Evolutionary conservation across 371 early-diverging fungal species (phyloP).

Genomic region (Circinella umbellata): DNA sequence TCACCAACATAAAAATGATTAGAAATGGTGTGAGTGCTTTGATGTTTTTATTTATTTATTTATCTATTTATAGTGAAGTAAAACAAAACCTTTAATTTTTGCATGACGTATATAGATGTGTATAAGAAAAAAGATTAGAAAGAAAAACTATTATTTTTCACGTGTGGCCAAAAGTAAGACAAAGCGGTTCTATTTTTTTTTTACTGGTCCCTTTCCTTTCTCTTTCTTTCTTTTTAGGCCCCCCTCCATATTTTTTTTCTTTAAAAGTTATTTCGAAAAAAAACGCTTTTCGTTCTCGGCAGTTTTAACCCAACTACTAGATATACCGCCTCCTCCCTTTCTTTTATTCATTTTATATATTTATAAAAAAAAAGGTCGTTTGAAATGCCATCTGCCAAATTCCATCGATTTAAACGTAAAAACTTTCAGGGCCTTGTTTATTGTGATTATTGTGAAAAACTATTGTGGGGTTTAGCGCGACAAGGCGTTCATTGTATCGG

Average conservation of each 20-base stretch:
- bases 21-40: not conserved
- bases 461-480: constrained; percentile 62
- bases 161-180: constrained; percentile 2
- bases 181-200: not conserved
- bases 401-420: constrained; percentile 51
- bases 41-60: not conserved
- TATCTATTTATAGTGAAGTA: not conserved
- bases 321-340: no score
- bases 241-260: not conserved
- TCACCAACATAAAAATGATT: no score
- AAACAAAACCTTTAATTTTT: not conserved
- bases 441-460: constrained; percentile 62
- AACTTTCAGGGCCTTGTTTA: constrained; percentile 61
- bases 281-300: not conserved
- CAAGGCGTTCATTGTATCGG: constrained; percentile 62
- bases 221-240: not conserved
- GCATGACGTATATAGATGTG: not conserved
- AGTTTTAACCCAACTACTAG: not conserved
- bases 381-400: constrained; percentile 32
- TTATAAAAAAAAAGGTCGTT: no score
- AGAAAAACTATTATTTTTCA: constrained; percentile 6
- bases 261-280: no score
- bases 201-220: not conserved
- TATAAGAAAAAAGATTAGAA: not conserved
- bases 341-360: no score